Conservation (phyloP, 208 protist species). For the Trichomonas vaginalis region DNA sequence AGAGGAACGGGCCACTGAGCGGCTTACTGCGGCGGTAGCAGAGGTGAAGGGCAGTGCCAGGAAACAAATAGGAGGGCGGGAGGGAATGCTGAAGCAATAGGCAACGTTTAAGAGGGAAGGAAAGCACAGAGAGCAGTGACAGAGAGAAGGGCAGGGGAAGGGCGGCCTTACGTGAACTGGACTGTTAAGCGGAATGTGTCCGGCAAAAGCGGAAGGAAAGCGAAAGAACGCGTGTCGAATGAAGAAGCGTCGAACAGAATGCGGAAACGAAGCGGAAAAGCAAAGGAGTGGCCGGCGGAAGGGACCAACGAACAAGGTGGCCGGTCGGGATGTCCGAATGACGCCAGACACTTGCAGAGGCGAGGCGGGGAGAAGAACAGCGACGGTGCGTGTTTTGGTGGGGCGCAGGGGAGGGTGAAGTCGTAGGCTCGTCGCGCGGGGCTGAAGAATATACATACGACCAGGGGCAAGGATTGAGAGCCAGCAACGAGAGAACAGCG, state of each 20-base stretch:
- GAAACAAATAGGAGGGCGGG: neutral
- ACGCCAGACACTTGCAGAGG: neutral
- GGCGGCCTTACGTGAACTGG: too few species aligned
- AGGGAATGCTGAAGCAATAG: neutral
- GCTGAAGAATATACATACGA: neutral
- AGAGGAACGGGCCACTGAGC: too few species aligned
- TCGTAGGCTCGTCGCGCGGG: neutral
- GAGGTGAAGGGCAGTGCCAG: neutral
- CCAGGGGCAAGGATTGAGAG: neutral
- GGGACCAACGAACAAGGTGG: neutral
- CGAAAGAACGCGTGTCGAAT: neutral
- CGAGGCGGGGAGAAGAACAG: neutral
- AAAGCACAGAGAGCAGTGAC: neutral
- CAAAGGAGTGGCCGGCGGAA: neutral
- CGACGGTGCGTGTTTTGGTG: too few species aligned
- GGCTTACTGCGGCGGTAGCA: neutral
- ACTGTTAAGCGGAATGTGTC: too few species aligned
- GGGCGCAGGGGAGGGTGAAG: too few species aligned
- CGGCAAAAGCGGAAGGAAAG: neutral
- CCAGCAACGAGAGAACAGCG: neutral
- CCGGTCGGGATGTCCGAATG: neutral
- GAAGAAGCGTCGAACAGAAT: neutral
- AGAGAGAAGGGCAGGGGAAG: neutral
- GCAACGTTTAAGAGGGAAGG: neutral
- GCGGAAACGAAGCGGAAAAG: neutral